Evolutionary conservation across 73 alveolate genomes (phyloP), one percentile per base, ranked within the genome.

Genomic region (Effrenium voratum): DNA sequence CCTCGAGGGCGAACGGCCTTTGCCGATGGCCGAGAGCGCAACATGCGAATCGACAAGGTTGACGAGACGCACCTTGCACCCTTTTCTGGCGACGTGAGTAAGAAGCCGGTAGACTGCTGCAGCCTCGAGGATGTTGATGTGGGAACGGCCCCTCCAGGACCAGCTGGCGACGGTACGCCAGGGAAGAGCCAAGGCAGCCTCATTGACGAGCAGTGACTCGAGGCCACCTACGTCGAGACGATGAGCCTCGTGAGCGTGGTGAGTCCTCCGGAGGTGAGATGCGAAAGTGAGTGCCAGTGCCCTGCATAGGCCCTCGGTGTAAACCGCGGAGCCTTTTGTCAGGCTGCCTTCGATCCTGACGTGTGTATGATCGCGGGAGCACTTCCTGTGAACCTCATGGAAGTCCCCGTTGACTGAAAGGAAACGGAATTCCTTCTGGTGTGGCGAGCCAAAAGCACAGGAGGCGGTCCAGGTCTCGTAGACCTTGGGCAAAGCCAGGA

Each of bases 121-220:
- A 3, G 47, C 3, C 47, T 81, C 91, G 30, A 19, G 91, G 47
- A 81, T 28, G 16, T 81, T 81, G 91, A 81, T 81, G 91, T 49
- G 91, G 3, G 49, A 0, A 15, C 46, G 91, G 0, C 45, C 47
- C 47, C n/a, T 81, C 91, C 91, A 81, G 0, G 5, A 3, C 91
- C 91, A 81, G 10, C 5, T 13, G 19, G 5, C 16, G 10, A 44
- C 59, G 47, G 19, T 32, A 1, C 45, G 1, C 77, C 93, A 82
- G 0, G 40, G 38, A 4, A 26, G 41, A 5, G 10, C 2, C 5
- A 50, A 55, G 12, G 38, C 16, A 12, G 49, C 0, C 77, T 82
- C 93, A 13, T 82, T 82, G 50, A 24, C 36, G 26, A 82, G 36
- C 41, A 82, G 12, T 0, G 12, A 24, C 57, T 82, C 93, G 22